phyloP scores from a whole-genome alignment of 148 eudicot genomes.

The Cornus florida region DNA sequence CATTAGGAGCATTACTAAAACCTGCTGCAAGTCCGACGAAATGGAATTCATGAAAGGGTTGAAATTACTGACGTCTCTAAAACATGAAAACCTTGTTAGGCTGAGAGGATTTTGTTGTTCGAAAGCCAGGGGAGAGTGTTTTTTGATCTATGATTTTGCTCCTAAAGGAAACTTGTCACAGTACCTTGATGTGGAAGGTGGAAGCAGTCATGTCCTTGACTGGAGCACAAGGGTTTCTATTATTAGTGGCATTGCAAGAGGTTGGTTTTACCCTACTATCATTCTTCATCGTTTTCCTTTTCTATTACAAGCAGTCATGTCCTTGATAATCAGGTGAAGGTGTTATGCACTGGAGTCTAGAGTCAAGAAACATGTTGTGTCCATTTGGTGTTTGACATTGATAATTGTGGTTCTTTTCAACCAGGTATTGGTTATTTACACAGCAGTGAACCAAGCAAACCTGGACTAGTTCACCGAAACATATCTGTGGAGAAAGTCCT shows the following conservation, averaged over 20 bases:
- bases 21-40: constrained; percentile 80
- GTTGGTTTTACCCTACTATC: constrained; percentile 27
- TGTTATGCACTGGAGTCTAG: neutral
- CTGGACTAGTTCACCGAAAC: constrained; percentile 77
- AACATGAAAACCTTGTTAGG: constrained; percentile 72
- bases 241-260: constrained; percentile 88
- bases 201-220: constrained; percentile 46
- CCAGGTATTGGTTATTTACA: constrained; percentile 78
- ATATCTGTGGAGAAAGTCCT: constrained; percentile 87
- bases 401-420: constrained; percentile 1
- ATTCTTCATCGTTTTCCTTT: neutral
- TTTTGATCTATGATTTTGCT: constrained; percentile 75
- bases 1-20: constrained; percentile 61
- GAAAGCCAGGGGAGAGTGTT: constrained; percentile 89
- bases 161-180: constrained; percentile 62
- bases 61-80: constrained; percentile 63
- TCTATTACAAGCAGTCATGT: no score
- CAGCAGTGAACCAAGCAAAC: constrained; percentile 50
- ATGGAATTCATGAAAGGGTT: constrained; percentile 78
- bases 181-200: constrained; percentile 57
- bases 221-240: constrained; percentile 82
- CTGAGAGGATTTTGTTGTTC: constrained; percentile 88
- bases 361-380: neutral
- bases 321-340: neutral
- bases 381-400: neutral